A percentile compares a stretch with the other conserved stretches of the same genome.
These are phyloP conservation scores for Hypoxylon sp. DNA, from an alignment of 2,329 filamentous ascomycete species.

Conservation along the genomic window DNA sequence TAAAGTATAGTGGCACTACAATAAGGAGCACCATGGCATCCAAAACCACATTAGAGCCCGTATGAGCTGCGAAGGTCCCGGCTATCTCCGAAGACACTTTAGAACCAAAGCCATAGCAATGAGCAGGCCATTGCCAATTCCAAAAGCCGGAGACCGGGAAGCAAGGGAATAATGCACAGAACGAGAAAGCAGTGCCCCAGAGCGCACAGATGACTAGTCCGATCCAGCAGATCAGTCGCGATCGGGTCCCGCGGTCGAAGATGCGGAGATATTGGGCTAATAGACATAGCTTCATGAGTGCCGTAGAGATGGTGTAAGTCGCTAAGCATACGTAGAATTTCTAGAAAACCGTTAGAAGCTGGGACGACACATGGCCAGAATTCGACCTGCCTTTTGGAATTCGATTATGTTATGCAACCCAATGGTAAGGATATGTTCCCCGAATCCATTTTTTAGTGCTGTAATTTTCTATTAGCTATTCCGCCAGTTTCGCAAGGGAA, in stretches of 20 bases:
- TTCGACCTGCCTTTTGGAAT: constrained; percentile 48
- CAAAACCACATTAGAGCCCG: constrained; percentile 53
- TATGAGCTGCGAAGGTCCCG: constrained; percentile 52
- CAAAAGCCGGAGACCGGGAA: constrained; percentile 54
- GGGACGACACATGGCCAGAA: not conserved
- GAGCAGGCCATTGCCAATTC: constrained; percentile 43
- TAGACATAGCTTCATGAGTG: constrained; percentile 58
- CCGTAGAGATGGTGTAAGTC: constrained; percentile 55
- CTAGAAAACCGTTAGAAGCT: constrained; percentile 43
- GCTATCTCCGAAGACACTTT: constrained; percentile 46
- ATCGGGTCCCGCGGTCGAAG: constrained; percentile 48
- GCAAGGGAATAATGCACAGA: constrained; percentile 54
- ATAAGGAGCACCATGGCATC: constrained; percentile 55
- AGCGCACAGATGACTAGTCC: constrained; percentile 49
- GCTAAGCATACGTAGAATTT: constrained; percentile 55
- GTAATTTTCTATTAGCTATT: constrained; percentile 28
- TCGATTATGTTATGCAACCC: constrained; percentile 33
- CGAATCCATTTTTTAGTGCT: constrained; percentile 50
- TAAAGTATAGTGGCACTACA: constrained; percentile 52
- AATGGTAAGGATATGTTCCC: constrained; percentile 50
- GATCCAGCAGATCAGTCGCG: constrained; percentile 47
- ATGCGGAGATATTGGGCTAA: constrained; percentile 58
- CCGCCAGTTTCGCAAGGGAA: not conserved
- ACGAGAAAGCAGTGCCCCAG: constrained; percentile 53
- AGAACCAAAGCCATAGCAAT: constrained; percentile 55